These are phyloP conservation scores for Tripterygium wilfordii DNA, from an alignment of 177 flowering plant genomes.

Conservation along the genomic window DNA sequence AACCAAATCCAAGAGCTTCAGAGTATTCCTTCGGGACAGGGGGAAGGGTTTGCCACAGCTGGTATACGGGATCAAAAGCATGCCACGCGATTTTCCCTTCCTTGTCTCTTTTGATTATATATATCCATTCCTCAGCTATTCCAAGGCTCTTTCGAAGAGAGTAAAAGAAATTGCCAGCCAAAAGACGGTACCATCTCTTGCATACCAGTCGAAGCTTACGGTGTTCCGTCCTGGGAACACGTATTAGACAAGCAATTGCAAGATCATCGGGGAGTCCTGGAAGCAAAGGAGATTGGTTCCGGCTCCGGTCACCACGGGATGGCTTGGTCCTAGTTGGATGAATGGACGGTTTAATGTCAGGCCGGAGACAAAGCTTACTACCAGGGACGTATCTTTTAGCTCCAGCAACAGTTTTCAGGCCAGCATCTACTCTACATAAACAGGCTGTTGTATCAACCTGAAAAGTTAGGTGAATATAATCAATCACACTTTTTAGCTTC, in stretches of 20 bases:
- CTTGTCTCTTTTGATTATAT: constrained; percentile 69
- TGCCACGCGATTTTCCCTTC: constrained; percentile 83
- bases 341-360: constrained; percentile 67
- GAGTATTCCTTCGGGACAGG: constrained; percentile 80
- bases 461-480: constrained; percentile 4
- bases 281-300: constrained; percentile 65
- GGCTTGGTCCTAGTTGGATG: constrained; percentile 63
- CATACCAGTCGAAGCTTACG: constrained; percentile 69
- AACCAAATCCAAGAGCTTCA: constrained; percentile 87
- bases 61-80: too few relatives aligned
- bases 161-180: constrained; percentile 75
- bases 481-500: background rate
- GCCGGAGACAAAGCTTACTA: constrained; percentile 68
- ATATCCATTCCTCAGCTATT: constrained; percentile 85
- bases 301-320: constrained; percentile 41
- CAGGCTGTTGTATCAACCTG: constrained; percentile 87
- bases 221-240: constrained; percentile 77
- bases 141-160: constrained; percentile 66
- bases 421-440: constrained; percentile 85
- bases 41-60: constrained; percentile 84
- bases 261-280: constrained; percentile 97
- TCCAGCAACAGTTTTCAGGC: constrained; percentile 83
- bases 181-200: too few relatives aligned
- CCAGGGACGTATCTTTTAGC: constrained; percentile 82
- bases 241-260: constrained; percentile 85